phyloP scores from a whole-genome alignment of 768 basidiomycete species.

The Russula sp. region DNA sequence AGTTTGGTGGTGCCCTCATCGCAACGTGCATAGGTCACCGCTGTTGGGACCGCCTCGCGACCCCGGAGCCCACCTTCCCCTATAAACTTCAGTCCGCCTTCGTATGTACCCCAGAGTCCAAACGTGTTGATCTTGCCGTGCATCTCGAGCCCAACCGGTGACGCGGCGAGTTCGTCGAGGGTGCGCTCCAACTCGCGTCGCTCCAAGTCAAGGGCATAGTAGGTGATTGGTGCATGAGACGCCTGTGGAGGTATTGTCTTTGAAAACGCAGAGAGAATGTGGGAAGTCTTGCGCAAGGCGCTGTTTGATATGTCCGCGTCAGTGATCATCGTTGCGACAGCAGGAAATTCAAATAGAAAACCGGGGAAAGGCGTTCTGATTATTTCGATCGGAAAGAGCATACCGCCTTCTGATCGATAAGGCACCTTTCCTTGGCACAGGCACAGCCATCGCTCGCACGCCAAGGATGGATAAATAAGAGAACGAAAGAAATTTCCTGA shows the following conservation, averaged over 20 bases:
- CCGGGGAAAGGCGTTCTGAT: too few species aligned
- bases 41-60: constrained; percentile 15
- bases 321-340: too few species aligned
- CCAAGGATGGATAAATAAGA: not conserved
- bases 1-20: constrained; percentile 23
- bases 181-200: constrained; percentile 78
- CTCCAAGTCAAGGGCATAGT: constrained; percentile 95
- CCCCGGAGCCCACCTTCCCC: constrained; percentile 51
- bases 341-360: too few species aligned
- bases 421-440: not conserved
- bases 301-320: constrained; percentile 33
- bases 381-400: too few species aligned
- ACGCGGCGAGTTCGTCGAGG: constrained; percentile 54
- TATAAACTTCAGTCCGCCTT: constrained; percentile 79
- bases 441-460: too few species aligned
- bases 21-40: constrained; percentile 23
- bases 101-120: constrained; percentile 89
- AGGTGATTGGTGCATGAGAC: constrained; percentile 51
- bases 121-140: constrained; percentile 68
- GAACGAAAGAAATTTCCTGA: not conserved
- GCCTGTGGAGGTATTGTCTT: constrained; percentile 36
- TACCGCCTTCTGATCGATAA: not conserved
- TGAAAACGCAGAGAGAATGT: constrained; percentile 68
- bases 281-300: constrained; percentile 82
- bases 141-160: constrained; percentile 54